Evolutionary conservation across 257 asterid species (phyloP), one percentile per base, ranked within the genome.

Genomic region (Cruciata laevipes): DNA sequence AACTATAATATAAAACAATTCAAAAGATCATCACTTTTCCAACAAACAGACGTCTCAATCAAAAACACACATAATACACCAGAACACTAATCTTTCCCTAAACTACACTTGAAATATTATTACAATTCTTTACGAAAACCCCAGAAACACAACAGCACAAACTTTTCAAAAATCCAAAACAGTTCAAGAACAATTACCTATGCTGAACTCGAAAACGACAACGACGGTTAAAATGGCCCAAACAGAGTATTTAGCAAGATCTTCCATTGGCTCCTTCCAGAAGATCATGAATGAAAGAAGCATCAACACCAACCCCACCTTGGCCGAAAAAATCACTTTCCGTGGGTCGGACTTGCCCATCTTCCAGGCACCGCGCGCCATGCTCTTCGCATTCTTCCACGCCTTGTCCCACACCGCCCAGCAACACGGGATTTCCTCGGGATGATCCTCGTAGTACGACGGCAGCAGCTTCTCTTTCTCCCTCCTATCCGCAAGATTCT

Each of bases 121-220:
- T 2, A 27, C 1, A 27, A 27, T 42, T 20, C 3, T 7, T 58
- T 5, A 17, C 7, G 53, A 17, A 38, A 69, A 38, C 1, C 10
- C 55, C 40, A 16, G 30, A 38, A 30, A 57, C 3, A 31, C 2
- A 3, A 68, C 9, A n/a, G 11, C 16, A 0, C 42, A 32, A 63
- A 62, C 30, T 27, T 27, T 1, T 27, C 30, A 52, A 3, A 3
- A 8, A 23, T 8, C 11, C 11, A 10, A 8, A 24, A 33, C 38
- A 57, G 0, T 9, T 4, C 27, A 38, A 9, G 42, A 49, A 42
- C 8, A 20, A 27, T 7, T 83, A 87, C 95, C 96, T 73, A 87
- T 85, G 71, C 95, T 89, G 83, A 89, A 89, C 73, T 89, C 96
- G 23, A 89, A 89, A 76, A 87, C 88, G 16, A 89, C 96, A 7